Percentiles rank a stretch among this genome's conserved stretches.
These are phyloP conservation scores for Fusarium nygamai DNA, from an alignment of 2,329 filamentous ascomycete genomes.

Conservation along the genomic window DNA sequence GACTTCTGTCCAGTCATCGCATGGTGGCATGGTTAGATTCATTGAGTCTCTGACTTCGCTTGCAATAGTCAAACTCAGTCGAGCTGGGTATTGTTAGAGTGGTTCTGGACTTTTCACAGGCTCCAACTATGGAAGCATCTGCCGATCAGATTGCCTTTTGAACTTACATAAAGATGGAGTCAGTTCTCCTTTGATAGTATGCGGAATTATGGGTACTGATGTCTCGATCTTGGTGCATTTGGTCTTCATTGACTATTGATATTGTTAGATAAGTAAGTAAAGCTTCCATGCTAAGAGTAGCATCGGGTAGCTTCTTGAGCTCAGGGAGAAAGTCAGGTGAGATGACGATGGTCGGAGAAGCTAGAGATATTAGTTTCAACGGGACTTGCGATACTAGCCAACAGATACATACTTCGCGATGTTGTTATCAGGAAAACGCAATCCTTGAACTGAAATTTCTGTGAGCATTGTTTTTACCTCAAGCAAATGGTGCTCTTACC, in stretches of 20 bases:
- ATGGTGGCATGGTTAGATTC: neutral
- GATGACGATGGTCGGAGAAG: conserved; percentile 17
- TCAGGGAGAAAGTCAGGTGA: conserved; percentile 26
- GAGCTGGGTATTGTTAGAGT: neutral
- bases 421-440: conserved; percentile 28
- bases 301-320: conserved; percentile 21
- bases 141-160: no score
- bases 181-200: neutral
- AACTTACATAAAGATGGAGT: neutral
- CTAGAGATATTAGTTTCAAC: conserved; percentile 1
- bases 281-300: conserved; percentile 22
- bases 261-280: neutral
- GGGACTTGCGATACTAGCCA: accelerated
- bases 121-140: no score
- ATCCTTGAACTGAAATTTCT: conserved; percentile 7
- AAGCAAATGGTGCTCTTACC: neutral
- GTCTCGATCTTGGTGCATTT: neutral
- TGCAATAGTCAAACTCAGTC: neutral
- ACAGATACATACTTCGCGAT: conserved; percentile 4
- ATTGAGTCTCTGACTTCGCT: neutral
- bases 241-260: neutral
- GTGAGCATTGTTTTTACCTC: accelerated
- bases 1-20: neutral
- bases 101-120: no score
- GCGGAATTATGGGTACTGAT: neutral